Conservation (phyloP, 805 yeast species). For the Candida insectorum region DNA sequence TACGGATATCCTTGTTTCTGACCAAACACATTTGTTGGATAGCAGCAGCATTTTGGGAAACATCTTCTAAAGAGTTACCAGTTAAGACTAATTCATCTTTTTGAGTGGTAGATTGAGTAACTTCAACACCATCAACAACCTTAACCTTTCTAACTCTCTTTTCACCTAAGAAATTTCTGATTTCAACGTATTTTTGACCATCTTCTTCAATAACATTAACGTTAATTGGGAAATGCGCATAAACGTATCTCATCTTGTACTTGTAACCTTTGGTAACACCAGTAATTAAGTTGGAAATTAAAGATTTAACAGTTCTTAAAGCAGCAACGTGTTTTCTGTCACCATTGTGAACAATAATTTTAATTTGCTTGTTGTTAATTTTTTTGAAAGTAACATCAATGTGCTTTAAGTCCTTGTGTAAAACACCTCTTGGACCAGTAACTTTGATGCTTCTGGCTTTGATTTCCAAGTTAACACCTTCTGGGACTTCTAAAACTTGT, state of each 20-base stretch:
- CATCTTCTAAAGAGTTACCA: slow-evolving; percentile 97
- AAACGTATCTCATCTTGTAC: slow-evolving; percentile 99
- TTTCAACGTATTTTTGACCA: slow-evolving; percentile 75
- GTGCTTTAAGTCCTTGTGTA: slow-evolving; percentile 88
- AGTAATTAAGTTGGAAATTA: slow-evolving; percentile 88
- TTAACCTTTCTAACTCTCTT: slow-evolving; percentile 89
- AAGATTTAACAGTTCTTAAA: slow-evolving; percentile 96
- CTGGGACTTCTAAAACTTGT: slow-evolving; percentile 81
- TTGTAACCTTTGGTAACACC: slow-evolving; percentile 99
- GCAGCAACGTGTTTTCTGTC: slow-evolving; percentile 99
- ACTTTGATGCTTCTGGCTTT: slow-evolving; percentile 88
- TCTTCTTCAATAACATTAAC: slow-evolving; percentile 86
- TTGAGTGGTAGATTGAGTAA: slow-evolving; percentile 75
- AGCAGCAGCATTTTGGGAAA: slow-evolving; percentile 98
- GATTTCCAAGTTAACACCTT: slow-evolving; percentile 87
- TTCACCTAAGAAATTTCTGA: slow-evolving; percentile 99
- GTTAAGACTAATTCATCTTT: slow-evolving; percentile 92
- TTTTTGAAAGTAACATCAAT: slow-evolving; percentile 90
- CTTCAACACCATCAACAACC: slow-evolving; percentile 85
- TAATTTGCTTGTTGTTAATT: slow-evolving; percentile 67
- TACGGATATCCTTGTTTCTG: slow-evolving; percentile 99
- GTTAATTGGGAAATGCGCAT: slow-evolving; percentile 99
- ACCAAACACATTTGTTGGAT: slow-evolving; percentile 97
- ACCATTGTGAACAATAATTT: slow-evolving; percentile 95
- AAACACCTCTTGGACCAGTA: slow-evolving; percentile 96